Evolutionary conservation across 306 rosid species (phyloP).

Genomic region (Purshia tridentata): DNA sequence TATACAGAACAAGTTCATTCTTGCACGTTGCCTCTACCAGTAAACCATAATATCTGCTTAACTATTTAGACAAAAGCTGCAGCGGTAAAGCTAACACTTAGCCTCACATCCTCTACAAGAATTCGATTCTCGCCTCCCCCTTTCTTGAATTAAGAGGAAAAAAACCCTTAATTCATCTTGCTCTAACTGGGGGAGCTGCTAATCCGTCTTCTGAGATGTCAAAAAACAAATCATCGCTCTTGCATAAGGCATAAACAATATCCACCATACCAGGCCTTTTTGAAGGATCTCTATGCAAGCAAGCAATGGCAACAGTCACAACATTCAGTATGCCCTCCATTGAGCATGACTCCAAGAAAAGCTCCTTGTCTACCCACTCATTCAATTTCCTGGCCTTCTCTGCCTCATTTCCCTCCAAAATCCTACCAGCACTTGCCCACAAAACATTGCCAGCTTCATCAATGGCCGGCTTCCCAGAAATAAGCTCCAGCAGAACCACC

Average conservation of each 20-base stretch:
- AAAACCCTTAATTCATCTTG: constrained; percentile 43
- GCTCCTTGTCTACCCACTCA: constrained; percentile 58
- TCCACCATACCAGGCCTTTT: constrained; percentile 88
- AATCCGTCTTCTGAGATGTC: constrained; percentile 68
- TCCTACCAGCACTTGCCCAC: constrained; percentile 44
- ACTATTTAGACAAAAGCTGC: neutral
- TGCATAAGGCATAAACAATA: constrained; percentile 66
- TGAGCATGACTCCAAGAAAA: constrained; percentile 50
- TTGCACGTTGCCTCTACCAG: neutral
- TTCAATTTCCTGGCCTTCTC: constrained; percentile 47
- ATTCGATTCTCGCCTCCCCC: neutral
- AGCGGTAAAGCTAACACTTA: neutral
- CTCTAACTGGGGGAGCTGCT: constrained; percentile 42
- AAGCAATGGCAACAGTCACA: constrained; percentile 63
- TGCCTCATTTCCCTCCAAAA: constrained; percentile 53
- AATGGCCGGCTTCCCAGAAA: constrained; percentile 65
- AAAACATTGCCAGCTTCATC: constrained; percentile 56
- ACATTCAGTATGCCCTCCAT: constrained; percentile 62
- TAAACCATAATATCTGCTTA: neutral
- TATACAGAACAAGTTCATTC: neutral
- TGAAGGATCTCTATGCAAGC: constrained; percentile 63
- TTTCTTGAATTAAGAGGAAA: neutral
- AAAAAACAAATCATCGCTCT: constrained; percentile 61
- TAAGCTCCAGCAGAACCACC: constrained; percentile 74
- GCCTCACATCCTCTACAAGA: neutral